Percentiles rank a stretch among this genome's conserved stretches.
Evolutionary conservation across 2,329 filamentous ascomycete genomes (phyloP).

Genomic region (Lasiodiplodia hormozganensis): DNA sequence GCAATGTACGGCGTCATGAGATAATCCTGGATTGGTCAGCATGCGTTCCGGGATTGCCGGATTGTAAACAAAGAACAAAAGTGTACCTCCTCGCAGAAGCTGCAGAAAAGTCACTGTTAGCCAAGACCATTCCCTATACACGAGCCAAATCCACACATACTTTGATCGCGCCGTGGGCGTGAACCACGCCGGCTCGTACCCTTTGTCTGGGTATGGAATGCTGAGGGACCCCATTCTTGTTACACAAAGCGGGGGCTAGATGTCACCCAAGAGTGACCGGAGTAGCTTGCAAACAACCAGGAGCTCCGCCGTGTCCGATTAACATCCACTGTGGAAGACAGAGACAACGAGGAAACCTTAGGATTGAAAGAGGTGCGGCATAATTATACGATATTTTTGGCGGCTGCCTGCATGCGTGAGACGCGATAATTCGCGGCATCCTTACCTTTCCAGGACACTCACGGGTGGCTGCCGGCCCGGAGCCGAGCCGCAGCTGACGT

Average conservation of each 20-base stretch:
- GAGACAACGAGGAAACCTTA: neutral
- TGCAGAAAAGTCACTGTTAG: neutral
- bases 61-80: neutral
- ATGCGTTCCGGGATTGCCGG: neutral
- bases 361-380: neutral
- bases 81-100: constrained; percentile 19
- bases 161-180: neutral
- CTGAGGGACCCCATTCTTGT: neutral
- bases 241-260: neutral
- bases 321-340: neutral
- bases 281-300: neutral
- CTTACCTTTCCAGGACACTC: neutral
- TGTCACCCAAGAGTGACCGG: neutral
- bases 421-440: neutral
- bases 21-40: constrained; percentile 56
- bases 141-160: neutral
- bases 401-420: constrained; percentile 1
- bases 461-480: neutral
- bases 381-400: neutral
- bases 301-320: neutral
- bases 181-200: constrained; percentile 13
- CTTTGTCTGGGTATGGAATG: neutral
- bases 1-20: constrained; percentile 59
- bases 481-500: constrained; percentile 3
- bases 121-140: no score